Percentiles rank a stretch among this genome's conserved stretches.
These are phyloP conservation scores for Podaxis sp. DNA, from an alignment of 768 basidiomycete genomes.

Conservation along the genomic window DNA sequence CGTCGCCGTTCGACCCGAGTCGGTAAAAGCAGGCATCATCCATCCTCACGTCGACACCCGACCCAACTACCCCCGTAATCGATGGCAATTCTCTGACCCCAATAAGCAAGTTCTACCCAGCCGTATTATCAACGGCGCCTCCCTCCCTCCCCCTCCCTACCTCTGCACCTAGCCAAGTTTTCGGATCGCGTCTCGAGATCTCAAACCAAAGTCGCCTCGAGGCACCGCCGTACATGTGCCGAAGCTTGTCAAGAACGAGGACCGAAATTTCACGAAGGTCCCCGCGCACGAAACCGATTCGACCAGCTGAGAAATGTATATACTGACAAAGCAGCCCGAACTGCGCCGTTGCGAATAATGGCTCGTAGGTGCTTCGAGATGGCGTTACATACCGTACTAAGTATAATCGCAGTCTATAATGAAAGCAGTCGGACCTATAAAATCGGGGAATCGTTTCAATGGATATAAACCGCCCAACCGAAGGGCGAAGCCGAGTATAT, in stretches of 20 bases:
- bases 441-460: neutral
- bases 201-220: neutral
- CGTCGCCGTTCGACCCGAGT: neutral
- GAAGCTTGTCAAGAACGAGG: too few relatives aligned
- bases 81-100: neutral
- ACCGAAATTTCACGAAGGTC: too few relatives aligned
- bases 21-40: neutral
- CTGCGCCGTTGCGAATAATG: too few relatives aligned
- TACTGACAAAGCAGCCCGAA: too few relatives aligned
- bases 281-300: too few relatives aligned
- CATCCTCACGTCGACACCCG: too few relatives aligned
- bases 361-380: neutral
- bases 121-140: neutral
- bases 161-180: neutral
- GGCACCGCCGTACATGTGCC: neutral
- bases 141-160: neutral
- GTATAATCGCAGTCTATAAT: neutral
- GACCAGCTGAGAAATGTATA: too few relatives aligned
- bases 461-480: slow-evolving; percentile 1
- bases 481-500: neutral
- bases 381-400: neutral
- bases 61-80: neutral
- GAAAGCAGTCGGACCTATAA: neutral
- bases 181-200: neutral
- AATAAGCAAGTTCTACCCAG: neutral